Percentiles rank a stretch among this genome's conserved stretches.
phyloP scores from a whole-genome alignment of 805 yeast species.

The Saccharomycopsis sp. region DNA sequence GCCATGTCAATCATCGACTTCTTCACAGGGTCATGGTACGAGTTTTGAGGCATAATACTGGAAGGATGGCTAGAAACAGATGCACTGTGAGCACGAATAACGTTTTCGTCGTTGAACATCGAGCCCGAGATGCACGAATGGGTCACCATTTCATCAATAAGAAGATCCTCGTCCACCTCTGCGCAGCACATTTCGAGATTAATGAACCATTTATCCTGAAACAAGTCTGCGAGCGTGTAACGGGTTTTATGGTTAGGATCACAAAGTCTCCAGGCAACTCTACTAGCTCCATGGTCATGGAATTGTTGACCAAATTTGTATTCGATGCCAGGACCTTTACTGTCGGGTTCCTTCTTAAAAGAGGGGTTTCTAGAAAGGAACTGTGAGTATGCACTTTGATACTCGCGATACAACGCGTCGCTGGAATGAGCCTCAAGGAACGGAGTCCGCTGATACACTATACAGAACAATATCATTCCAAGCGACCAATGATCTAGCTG shows the following conservation, averaged over 20 bases:
- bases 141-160: background rate
- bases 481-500: conserved; percentile 68
- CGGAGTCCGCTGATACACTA: conserved; percentile 54
- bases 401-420: conserved; percentile 52
- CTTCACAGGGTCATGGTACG: background rate
- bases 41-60: background rate
- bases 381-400: conserved; percentile 40
- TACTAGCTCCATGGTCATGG: conserved; percentile 52
- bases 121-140: background rate
- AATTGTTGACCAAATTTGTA: conserved; percentile 61
- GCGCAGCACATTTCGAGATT: conserved; percentile 53
- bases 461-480: conserved; percentile 59
- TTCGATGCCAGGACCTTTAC: conserved; percentile 65
- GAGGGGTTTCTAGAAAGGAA: conserved; percentile 36
- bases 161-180: conserved; percentile 31
- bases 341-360: conserved; percentile 42
- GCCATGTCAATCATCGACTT: background rate
- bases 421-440: conserved; percentile 43
- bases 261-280: conserved; percentile 68
- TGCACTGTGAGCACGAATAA: background rate
- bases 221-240: conserved; percentile 46
- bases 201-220: conserved; percentile 59
- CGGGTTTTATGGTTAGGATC: conserved; percentile 55
- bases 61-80: background rate
- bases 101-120: background rate